Base-by-base conservation (phyloP, 2,329 filamentous ascomycete species). In the Alternaria viburni region DNA sequence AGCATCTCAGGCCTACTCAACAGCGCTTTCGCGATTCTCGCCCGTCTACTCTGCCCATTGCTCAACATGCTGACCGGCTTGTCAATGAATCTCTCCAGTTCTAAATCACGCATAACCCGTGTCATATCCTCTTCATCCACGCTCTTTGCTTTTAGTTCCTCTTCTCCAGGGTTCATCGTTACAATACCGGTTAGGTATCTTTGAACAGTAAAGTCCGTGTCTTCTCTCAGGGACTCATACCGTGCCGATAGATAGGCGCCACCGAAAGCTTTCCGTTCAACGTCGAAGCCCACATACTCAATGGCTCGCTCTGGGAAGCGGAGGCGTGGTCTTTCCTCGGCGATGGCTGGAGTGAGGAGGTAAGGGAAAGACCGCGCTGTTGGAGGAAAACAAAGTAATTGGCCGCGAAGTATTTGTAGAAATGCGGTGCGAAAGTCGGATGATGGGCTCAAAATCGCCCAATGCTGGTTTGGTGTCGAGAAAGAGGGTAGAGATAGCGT, bases 11-110 rank as follows among this genome's bases (percentile, higher is more conserved):
- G 96, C 56, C 86, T 86, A 7, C 85, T 89, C 62, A 98, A 84
- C 54, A 99, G 81, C 0, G 94, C 93, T 71, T 93, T 92, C 2
- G 93, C 96, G 69, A 99, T 97, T 65, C 93, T 88, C 8, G 95
- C 92, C 58, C 96, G 85, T 67, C 95, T 86, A 7, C 92, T 95
- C 80, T 99, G 96, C 0, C 96, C 96, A 79, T 98, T 97, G 77
- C 93, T 97, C 58, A 99, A 81, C 77, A 96, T 97, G 23, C 92
- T 88, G 8, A 98, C 92, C 0, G 95, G 94, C 76, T 97, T 90
- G 43, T 91, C 86, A 1, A 96, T 82, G 49, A 98, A 83, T 9
- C 86, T 83, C 0, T 85, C 83, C 13, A 99, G 83, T 54, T 87
- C 86, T 59, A 99, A 81, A 70, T 96, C 90, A 7, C 77, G 76